These are phyloP conservation scores for Termitomyces sp. DNA, from an alignment of 768 basidiomycete species.

Conservation along the genomic window DNA sequence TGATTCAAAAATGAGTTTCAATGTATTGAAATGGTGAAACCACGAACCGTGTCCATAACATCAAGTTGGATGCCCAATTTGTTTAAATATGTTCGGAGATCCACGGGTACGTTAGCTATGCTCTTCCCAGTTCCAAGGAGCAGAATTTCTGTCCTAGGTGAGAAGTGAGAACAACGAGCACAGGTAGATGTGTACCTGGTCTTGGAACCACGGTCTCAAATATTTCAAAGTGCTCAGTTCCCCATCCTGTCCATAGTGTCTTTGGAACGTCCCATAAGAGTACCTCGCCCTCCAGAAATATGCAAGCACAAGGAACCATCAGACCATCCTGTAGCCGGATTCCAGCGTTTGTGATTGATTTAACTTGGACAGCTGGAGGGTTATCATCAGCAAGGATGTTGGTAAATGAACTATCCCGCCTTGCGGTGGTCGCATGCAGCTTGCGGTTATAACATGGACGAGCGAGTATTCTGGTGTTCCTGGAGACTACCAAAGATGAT, in stretches of 20 bases:
- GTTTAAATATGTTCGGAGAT: slow-evolving; percentile 63
- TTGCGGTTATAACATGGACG: slow-evolving; percentile 4
- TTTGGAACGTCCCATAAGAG: slow-evolving; percentile 87
- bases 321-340: slow-evolving; percentile 79
- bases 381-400: slow-evolving; percentile 73
- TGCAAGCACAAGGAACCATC: slow-evolving; percentile 68
- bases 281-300: slow-evolving; percentile 84
- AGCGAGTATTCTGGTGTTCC: not conserved
- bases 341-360: slow-evolving; percentile 58
- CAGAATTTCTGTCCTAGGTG: slow-evolving; percentile 66
- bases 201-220: slow-evolving; percentile 82
- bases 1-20: slow-evolving; percentile 23
- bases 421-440: slow-evolving; percentile 18
- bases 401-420: slow-evolving; percentile 42
- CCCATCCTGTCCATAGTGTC: slow-evolving; percentile 67
- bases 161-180: not conserved
- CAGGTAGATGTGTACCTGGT: slow-evolving; percentile 59
- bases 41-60: slow-evolving; percentile 79
- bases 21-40: not conserved
- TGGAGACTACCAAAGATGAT: not conserved
- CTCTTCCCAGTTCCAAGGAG: slow-evolving; percentile 83
- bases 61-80: slow-evolving; percentile 84
- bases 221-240: slow-evolving; percentile 66
- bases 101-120: slow-evolving; percentile 66
- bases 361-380: slow-evolving; percentile 70